Conservation (phyloP, 345 rosid genomes). For the Erodium maritimum region DNA sequence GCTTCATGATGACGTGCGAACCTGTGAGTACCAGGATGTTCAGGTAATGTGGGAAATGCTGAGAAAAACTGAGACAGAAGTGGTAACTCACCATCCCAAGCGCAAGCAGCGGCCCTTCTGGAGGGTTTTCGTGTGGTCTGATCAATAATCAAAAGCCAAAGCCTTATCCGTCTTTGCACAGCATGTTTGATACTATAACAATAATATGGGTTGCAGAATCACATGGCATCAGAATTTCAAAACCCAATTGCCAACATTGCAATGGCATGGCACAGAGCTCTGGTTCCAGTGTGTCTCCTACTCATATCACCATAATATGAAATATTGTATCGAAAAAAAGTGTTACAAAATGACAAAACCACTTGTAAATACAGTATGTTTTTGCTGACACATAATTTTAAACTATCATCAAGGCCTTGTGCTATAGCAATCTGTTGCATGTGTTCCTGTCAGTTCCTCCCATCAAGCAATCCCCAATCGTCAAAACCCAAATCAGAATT, state of each 20-base stretch:
- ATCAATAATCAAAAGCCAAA: constrained; percentile 10
- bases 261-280: neutral
- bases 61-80: constrained; percentile 33
- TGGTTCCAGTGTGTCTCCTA: neutral
- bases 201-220: neutral
- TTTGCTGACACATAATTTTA: too few species aligned
- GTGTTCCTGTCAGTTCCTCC: too few species aligned
- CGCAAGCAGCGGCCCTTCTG: constrained; percentile 42
- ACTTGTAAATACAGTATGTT: too few species aligned
- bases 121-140: constrained; percentile 46
- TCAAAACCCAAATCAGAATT: too few species aligned
- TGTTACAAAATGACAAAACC: neutral
- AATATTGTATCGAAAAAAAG: neutral
- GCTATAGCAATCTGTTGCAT: too few species aligned
- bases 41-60: constrained; percentile 77
- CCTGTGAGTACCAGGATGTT: constrained; percentile 55
- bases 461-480: too few species aligned
- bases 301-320: neutral
- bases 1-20: constrained; percentile 53
- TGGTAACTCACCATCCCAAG: constrained; percentile 19
- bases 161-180: constrained; percentile 28
- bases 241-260: neutral
- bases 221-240: neutral
- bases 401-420: too few species aligned
- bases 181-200: constrained; percentile 14